Evolutionary conservation across 805 yeast species (phyloP).

Genomic region (Priceomyces fermenticarens): DNA sequence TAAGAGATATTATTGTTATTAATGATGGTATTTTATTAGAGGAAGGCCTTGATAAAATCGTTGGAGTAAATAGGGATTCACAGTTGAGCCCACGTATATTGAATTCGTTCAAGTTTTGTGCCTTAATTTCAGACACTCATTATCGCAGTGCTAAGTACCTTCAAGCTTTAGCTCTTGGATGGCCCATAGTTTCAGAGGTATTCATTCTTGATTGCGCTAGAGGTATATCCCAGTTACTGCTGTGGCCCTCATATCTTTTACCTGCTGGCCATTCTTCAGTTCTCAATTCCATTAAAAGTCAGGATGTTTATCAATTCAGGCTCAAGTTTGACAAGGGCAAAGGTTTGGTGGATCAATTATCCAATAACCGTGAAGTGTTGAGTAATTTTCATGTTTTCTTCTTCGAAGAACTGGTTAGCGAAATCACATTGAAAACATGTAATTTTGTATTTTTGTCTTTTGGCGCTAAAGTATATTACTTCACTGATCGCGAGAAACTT

Average conservation of each 20-base stretch:
- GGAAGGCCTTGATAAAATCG: slow-evolving; percentile 28
- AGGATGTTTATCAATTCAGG: slow-evolving; percentile 45
- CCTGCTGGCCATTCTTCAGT: slow-evolving; percentile 69
- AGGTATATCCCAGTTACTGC: slow-evolving; percentile 18
- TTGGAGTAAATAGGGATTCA: slow-evolving; percentile 1
- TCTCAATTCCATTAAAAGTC: slow-evolving; percentile 44
- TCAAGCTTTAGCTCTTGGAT: slow-evolving; percentile 74
- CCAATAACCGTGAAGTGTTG: slow-evolving; percentile 37
- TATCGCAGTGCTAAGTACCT: slow-evolving; percentile 72
- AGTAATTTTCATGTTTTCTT: slow-evolving; percentile 31
- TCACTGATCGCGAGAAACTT: slow-evolving; percentile 7
- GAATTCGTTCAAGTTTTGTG: slow-evolving; percentile 50
- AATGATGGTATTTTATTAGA: slow-evolving; percentile 44
- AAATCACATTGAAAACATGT: slow-evolving; percentile 30
- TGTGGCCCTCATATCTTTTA: slow-evolving; percentile 56
- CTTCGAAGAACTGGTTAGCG: slow-evolving; percentile 23
- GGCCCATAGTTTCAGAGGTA: slow-evolving; percentile 73
- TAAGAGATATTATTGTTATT: slow-evolving; percentile 30
- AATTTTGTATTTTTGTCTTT: slow-evolving; percentile 45
- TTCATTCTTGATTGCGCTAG: slow-evolving; percentile 53
- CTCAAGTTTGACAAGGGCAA: slow-evolving; percentile 29
- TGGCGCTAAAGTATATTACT: slow-evolving; percentile 27
- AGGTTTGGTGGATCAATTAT: slow-evolving; percentile 39
- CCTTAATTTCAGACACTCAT: slow-evolving; percentile 57
- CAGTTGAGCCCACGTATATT: slow-evolving; percentile 9